Evolutionary conservation across 1,284 basidiomycete genomes (phyloP).

Genomic region (Ganoderma lucidum): DNA sequence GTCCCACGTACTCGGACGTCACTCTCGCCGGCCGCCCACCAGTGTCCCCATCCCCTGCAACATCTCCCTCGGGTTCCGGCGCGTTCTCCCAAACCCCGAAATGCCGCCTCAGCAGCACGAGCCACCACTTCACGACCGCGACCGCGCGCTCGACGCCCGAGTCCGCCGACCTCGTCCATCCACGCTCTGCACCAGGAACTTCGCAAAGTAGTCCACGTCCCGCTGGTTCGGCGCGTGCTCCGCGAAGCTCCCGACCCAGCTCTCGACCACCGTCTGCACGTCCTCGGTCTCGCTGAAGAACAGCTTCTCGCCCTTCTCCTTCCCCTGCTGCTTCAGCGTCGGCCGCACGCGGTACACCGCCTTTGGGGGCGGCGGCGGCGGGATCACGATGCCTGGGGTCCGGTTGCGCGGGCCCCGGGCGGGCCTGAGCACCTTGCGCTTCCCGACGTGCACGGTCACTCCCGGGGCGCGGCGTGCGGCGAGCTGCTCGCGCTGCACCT

Average conservation of each 20-base stretch:
- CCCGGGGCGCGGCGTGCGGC: slow-evolving; percentile 55
- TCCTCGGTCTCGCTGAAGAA: slow-evolving; percentile 69
- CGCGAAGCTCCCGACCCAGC: slow-evolving; percentile 74
- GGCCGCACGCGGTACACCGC: slow-evolving; percentile 57
- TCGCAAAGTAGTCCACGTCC: slow-evolving; percentile 77
- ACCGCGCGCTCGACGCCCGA: slow-evolving; percentile 73
- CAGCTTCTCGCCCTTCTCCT: slow-evolving; percentile 58
- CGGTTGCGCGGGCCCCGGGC: slow-evolving; percentile 38
- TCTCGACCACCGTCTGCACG: slow-evolving; percentile 71
- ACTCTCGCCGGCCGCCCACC: no score
- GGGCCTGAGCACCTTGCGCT: slow-evolving; percentile 59
- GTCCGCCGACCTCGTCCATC: slow-evolving; percentile 59
- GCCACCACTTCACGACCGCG: no score
- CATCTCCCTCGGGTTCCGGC: no score
- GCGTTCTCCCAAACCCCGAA: no score
- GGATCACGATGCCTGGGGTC: slow-evolving; percentile 41
- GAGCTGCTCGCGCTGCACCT: slow-evolving; percentile 79
- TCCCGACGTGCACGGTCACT: slow-evolving; percentile 31
- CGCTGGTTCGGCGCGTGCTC: slow-evolving; percentile 66
- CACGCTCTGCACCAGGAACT: slow-evolving; percentile 73
- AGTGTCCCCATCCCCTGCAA: no score
- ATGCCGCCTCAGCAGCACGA: no score
- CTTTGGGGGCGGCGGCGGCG: slow-evolving; percentile 57
- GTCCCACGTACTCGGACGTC: no score
- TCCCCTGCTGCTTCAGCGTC: slow-evolving; percentile 62